Conservation (phyloP, 805 yeast species). For the Saturnispora besseyi region DNA sequence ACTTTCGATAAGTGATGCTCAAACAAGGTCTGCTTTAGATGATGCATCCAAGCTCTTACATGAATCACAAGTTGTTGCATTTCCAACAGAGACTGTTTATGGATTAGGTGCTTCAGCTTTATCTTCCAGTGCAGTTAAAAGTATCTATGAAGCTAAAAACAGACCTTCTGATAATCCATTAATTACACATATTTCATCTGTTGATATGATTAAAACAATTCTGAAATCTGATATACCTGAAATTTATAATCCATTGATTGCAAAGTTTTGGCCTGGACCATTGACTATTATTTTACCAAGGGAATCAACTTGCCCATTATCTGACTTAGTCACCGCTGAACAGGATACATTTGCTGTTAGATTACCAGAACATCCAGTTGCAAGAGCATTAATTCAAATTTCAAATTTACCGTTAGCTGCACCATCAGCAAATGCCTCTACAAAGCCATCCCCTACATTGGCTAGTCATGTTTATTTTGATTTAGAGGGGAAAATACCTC, state of each 20-base stretch:
- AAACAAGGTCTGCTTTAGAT: conserved; percentile 31
- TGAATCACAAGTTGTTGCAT: conserved; percentile 61
- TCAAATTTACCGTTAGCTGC: conserved; percentile 92
- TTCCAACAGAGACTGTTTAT: conserved; percentile 96
- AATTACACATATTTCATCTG: conserved; percentile 79
- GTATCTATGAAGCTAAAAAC: conserved; percentile 81
- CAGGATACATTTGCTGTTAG: conserved; percentile 91
- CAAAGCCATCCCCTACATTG: conserved; percentile 85
- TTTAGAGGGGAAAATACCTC: conserved; percentile 67
- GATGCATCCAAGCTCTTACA: conserved; percentile 52
- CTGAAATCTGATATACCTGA: conserved; percentile 56
- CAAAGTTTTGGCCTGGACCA: conserved; percentile 93
- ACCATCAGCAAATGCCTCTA: conserved; percentile 95
- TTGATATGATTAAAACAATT: conserved; percentile 56
- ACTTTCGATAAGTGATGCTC: conserved; percentile 32
- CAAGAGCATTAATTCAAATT: conserved; percentile 78
- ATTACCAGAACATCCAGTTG: conserved; percentile 79
- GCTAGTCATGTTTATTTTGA: conserved; percentile 84
- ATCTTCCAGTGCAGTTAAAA: conserved; percentile 58
- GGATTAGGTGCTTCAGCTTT: conserved; percentile 89
- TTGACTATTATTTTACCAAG: conserved; percentile 76
- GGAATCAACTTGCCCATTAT: conserved; percentile 40
- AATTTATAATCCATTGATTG: conserved; percentile 54
- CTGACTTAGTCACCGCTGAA: conserved; percentile 71
- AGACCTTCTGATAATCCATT: conserved; percentile 94